Percentiles rank a stretch among this genome's conserved stretches.
Conservation (phyloP, 1,284 basidiomycete genomes). For the Ustilago vetiveriae region DNA sequence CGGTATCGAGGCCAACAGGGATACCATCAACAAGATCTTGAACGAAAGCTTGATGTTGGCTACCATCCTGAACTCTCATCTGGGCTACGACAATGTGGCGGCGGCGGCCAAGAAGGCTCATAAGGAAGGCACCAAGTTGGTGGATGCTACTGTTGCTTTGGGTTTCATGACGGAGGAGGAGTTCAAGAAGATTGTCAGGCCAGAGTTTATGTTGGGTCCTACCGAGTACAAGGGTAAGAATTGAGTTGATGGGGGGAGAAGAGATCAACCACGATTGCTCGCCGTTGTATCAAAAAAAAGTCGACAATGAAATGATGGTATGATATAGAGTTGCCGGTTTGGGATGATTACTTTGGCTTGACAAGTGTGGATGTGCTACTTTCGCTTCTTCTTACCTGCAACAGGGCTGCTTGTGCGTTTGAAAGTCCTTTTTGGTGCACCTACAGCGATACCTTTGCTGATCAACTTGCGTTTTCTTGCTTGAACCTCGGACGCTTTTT, state of each 20-base stretch:
- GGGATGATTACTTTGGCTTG: no score
- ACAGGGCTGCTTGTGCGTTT: neutral
- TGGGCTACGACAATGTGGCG: constrained; percentile 97
- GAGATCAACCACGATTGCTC: no score
- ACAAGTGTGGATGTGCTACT: no score
- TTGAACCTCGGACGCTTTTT: constrained; percentile 16
- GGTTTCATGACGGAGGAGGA: constrained; percentile 88
- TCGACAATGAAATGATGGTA: no score
- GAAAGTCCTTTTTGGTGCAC: neutral
- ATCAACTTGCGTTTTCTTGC: constrained; percentile 26
- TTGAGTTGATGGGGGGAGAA: constrained; percentile 6
- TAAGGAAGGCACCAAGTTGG: constrained; percentile 94
- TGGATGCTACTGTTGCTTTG: constrained; percentile 89
- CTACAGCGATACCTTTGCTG: constrained; percentile 26
- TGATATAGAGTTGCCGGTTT: no score
- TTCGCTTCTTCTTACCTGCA: constrained; percentile 9
- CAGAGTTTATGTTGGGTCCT: constrained; percentile 74
- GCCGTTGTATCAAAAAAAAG: no score
- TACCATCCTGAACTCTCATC: constrained; percentile 88
- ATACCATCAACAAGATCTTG: constrained; percentile 85
- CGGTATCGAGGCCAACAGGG: constrained; percentile 94
- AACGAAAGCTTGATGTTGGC: constrained; percentile 92
- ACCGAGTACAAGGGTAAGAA: constrained; percentile 55
- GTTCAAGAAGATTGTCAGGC: constrained; percentile 93
- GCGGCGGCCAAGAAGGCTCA: constrained; percentile 99